Evolutionary conservation across 31 red algal genomes (phyloP), one percentile per base, ranked within the genome.

Genomic region (Asparagopsis taxiformis): DNA sequence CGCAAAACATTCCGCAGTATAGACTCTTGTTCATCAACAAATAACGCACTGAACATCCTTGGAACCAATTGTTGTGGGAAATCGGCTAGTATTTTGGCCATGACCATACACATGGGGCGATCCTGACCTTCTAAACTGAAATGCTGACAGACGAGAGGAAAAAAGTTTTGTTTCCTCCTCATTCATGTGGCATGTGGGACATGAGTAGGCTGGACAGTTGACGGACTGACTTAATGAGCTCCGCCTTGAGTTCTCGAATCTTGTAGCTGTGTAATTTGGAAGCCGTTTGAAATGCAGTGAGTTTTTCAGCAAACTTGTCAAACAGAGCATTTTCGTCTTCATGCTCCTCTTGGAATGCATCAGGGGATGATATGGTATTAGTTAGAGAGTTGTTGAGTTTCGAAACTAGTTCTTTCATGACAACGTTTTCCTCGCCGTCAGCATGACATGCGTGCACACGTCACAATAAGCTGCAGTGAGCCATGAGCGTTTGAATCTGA

Each of bases 101-200:
- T 91, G 20, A 98, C 79, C 7, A 59, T 31, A 3, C 80, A 62
- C 68, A 98, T 92, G 29, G 94, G 67, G 19, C 84, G 56, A 46
- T 87, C 80, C 49, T 94, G 91, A 39, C 94, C 95, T 38, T 87
- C 95, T n/a, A 63, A 31, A 22, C 70, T 87, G 65, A 98, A 98
- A 32, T 91, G 62, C 61, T 91, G 70, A 36, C 81, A 58, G 51
- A 98, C 74, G 30, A 93, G 66, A 55, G 95, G 95, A n/a, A 73
- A 92, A 80, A 22, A 98, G 41, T 35, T 87, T 78, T 55, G 70
- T 62, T 37, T 98, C 95, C 66, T 98, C 95, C 62, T 79, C 72
- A 21, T 79, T 61, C n/a, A n/a, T n/a, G n/a, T n/a, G n/a, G n/a
- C 68, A 98, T 86, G 59, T 98, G 95, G 16, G 20, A 15, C 9